Evolutionary conservation across 371 early-diverging fungal species (phyloP), one percentile per base, ranked within the genome.

Genomic region (Chytridium lagenaria): DNA sequence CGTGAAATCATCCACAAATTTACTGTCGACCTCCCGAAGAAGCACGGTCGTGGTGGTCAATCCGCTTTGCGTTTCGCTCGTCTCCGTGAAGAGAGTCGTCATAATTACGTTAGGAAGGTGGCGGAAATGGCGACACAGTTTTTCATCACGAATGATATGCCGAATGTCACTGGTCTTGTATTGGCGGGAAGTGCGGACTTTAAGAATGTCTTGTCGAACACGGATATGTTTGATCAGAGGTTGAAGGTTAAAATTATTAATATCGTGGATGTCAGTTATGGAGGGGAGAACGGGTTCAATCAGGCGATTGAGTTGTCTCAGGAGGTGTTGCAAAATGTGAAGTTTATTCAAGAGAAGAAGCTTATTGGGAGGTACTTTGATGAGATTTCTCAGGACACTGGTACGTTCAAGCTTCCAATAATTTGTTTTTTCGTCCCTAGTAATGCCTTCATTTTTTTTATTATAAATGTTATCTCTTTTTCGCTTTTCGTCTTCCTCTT

Each of bases 11-110:
- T 99, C 72, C 97, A 98, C 86, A 94, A 94, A 80, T 87, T 99
- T 67, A 82, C 90, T 30, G 99, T 99, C 50, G 99, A 99, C 79
- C 84, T 99, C 74, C 99, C 99, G 74, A 99, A 99, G 90, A 99
- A 99, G 93, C 99, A 99, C 91, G 99, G 97, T 67, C 94, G 99
- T 84, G 99, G 99, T 88, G 99, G 99, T 90, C 99, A 99, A 86
- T 98, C 99, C 28, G 99, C 99, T 26, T 91, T 99, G 73, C 97
- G 99, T 92, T 99, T 99, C 87, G 94, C 99, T 3, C 96, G 99
- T 90, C 90, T 99, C 50, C 92, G 99, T 78, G 94, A 97, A 74
- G 99, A 99, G 83, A 99, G 97, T 87, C 94, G 99, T 66, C 96
- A 98, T 87, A 95, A 99, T 79, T 99, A 99, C 79, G 93, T 99